Base-by-base conservation (phyloP, 306 rosid species). In the Crotalaria pallida region DNA sequence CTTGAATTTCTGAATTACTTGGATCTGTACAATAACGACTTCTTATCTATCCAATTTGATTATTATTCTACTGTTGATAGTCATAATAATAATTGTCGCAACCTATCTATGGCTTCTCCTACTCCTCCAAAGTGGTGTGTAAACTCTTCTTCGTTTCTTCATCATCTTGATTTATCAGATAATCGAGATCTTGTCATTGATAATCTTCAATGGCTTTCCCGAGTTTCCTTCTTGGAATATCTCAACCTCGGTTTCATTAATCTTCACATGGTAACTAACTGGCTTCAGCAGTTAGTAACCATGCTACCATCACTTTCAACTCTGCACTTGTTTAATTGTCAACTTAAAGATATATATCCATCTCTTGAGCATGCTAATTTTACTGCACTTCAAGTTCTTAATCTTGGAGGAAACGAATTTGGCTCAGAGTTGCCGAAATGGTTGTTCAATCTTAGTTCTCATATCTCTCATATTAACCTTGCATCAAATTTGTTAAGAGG, bases 331-430 rank as follows among this genome's bases (percentile, higher is more conserved):
- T 4, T 3, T 2, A 0, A 0, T 50, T 79, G 79, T 67, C 0
- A 10, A 1, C 75, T 79, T 21, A 34, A 45, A 22, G 34, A 50
- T 11, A 15, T 79, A 6, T 67, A 62, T 41, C 75, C 7, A 1
- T 19, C 65, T 31, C 66, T 79, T 58, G 44, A 43, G 6, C 60
- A 0, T 16, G 45, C 69, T 40, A 72, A 79, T 66, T 65, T 78
- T 23, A 40, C 78, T 9, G 49, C 82, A 41, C 74, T 78, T 38
- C 6, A 11, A 23, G 74, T 65, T 31, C 74, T 80, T 19, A 52
- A 53, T 56, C 76, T 69, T 9, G 45, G 77, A 10, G 0, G 0
- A 0, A 74, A 79, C 13, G 3, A 0, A 3, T 55, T 79, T 18
- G 49, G 34, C 27, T 69, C 76, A 50, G 26, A 69, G 15, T 7